Evolutionary conservation across 495 filamentous ascomycete genomes (phyloP), one percentile per base, ranked within the genome.

Genomic region (Aspergillus ellipticus): DNA sequence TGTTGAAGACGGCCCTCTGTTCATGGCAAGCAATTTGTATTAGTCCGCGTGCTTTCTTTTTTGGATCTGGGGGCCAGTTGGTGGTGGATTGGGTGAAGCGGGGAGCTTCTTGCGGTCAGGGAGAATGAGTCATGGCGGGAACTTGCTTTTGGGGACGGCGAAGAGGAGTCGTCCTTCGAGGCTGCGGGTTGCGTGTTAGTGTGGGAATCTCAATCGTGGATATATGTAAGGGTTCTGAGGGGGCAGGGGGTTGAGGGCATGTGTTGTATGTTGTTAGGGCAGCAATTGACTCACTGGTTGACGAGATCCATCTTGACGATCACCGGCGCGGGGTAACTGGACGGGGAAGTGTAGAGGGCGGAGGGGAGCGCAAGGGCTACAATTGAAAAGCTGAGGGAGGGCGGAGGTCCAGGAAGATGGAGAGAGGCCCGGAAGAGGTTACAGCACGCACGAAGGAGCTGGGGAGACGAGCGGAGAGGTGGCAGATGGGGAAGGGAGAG

Each of bases 111-210:
- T 10, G 21, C 20, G 21, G 20, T 28, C 9, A 37, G 19, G 41
- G 45, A 48, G 33, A 13, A 39, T 46, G 24, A 71, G 58, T 66
- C 61, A 67, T 55, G 53, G 41, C 15, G 57, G 49, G 46, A 51
- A 85, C 89, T 71, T 76, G 90, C 92, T 98, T 77, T 98, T 98
- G 42, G 94, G 94, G 19, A 97, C 90, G 55, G 94, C 94, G 67
- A 98, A 97, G 56, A 98, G 83, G 45, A 97, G 84, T 62, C 93
- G 87, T 71, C 91, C 91, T 79, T 92, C 90, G 65, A 97, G 79
- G 79, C 74, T 72, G 55, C 4, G 17, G 1, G 16, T 22, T 2
- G 20, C 49, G 9, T 45, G 49, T 63, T 56, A 65, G 57, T 37
- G 28, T 16, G 11, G 8, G 2, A 3, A n/a, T 5, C 11, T 17